Evolutionary conservation across 805 yeast genomes (phyloP), one percentile per base, ranked within the genome.

Genomic region (Ogataea thermomethanolica): DNA sequence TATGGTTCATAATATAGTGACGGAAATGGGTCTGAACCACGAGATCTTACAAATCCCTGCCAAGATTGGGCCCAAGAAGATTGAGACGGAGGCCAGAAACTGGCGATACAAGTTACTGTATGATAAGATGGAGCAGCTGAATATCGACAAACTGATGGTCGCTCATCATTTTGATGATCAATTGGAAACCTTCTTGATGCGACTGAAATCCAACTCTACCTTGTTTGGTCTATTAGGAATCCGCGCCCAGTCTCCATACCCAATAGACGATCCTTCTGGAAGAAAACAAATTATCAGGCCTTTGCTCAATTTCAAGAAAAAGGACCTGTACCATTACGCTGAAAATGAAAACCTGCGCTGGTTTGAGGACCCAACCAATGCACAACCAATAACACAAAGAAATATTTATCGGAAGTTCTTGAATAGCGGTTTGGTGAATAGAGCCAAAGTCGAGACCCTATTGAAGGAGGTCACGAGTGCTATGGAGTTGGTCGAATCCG

Each of bases 81-180:
- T 55, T 5, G 95, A 84, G 56, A 73, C 67, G 46, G 65, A 68
- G 8, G 91, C 95, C 0, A 61, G 95, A 23, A 42, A 49, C 2
- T 67, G 68, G 35, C 58, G 95, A 27, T 78, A 79, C 43, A 45
- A 62, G 23, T 64, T 64, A 3, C 57, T 86, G 11, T 52, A 59
- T 4, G 34, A 58, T 0, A 61, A 67, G 0, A 79, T 88, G 50
- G 35, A 53, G 0, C 39, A 55, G 1, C 39, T 59, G 2, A 56
- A 51, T 0, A 61, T 72, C 3, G 26, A 55, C 0, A 50, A 67
- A n/a, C 42, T 85, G 4, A 56, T 79, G 15, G 62, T 79, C 29
- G 95, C 84, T 0, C 95, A 86, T 51, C 85, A 79, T 49, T 52
- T 66, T 33, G 78, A 85, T 52, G 95, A 86, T 56, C 88, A 83